A percentile compares a stretch with the other conserved stretches of the same genome.
phyloP scores from a whole-genome alignment of 306 rosid genomes.

The Inga laurina region DNA sequence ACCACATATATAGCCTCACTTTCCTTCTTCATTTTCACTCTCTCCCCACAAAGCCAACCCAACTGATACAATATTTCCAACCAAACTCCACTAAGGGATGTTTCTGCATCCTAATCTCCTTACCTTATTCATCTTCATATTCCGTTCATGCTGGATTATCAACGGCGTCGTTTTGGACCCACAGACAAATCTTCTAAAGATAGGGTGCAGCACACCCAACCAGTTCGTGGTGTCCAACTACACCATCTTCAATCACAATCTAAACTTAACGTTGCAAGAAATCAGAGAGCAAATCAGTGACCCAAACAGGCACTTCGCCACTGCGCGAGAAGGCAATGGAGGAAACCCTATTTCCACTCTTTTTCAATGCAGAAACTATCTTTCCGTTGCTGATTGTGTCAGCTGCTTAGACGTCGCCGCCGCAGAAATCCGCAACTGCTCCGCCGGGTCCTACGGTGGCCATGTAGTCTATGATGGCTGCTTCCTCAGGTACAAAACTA shows the following conservation, averaged over 20 bases:
- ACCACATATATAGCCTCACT: not conserved
- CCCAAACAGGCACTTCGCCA: conserved; percentile 42
- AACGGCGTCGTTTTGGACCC: conserved; percentile 39
- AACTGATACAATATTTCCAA: not conserved
- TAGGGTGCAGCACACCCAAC: conserved; percentile 46
- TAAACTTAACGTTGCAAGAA: conserved; percentile 45
- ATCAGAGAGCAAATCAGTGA: conserved; percentile 33
- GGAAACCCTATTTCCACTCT: conserved; percentile 36
- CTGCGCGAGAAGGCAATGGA: conserved; percentile 40
- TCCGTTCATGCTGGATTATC: conserved; percentile 1
- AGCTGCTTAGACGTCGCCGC: conserved; percentile 46
- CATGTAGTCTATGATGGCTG: conserved; percentile 68
- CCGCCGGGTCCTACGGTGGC: conserved; percentile 51
- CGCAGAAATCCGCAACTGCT: conserved; percentile 53
- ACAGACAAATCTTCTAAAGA: conserved; percentile 26
- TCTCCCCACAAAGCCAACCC: not conserved
- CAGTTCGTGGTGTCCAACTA: conserved; percentile 32
- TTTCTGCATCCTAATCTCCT: not conserved
- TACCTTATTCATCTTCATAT: not conserved
- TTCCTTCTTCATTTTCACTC: not conserved
- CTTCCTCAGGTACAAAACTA: conserved; percentile 54
- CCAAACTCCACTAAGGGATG: not conserved
- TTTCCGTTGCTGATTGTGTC: conserved; percentile 48
- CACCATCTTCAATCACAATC: conserved; percentile 32
- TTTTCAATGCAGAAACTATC: conserved; percentile 65